Conservation (phyloP, 345 rosid species). For the Moringa oleifera region DNA sequence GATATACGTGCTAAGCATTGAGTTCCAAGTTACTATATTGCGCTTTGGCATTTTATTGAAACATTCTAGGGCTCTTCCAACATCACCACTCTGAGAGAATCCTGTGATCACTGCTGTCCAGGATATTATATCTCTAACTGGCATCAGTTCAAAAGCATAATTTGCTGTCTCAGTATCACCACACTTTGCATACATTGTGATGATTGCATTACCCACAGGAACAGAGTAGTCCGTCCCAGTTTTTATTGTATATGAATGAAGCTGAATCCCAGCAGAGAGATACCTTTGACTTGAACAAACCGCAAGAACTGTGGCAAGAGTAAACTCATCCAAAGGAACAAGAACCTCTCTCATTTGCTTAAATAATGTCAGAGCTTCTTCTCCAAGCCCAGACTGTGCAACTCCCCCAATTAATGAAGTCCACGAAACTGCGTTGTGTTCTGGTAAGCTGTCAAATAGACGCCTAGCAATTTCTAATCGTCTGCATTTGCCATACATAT, state of each 20-base stretch:
- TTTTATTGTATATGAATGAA: conserved; percentile 18
- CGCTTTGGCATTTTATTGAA: conserved; percentile 18
- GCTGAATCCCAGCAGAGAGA: conserved; percentile 17
- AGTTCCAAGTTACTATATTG: conserved; percentile 20
- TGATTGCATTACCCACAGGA: conserved; percentile 16
- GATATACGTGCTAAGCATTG: conserved; percentile 17
- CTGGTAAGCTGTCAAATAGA: conserved; percentile 12
- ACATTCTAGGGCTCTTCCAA: conserved; percentile 15
- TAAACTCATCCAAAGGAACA: conserved; percentile 24
- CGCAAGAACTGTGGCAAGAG: conserved; percentile 16
- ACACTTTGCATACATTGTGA: conserved; percentile 8
- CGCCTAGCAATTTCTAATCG: conserved; percentile 14
- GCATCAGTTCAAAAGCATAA: conserved; percentile 19
- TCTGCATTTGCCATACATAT: conserved; percentile 24
- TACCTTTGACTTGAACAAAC: conserved; percentile 16
- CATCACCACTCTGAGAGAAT: conserved; percentile 19
- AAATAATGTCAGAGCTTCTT: conserved; percentile 19
- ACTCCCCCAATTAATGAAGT: conserved; percentile 21
- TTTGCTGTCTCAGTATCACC: conserved; percentile 9
- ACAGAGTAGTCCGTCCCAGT: conserved; percentile 16
- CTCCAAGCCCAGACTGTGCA: conserved; percentile 18
- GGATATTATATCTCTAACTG: conserved; percentile 18
- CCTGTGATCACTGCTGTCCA: conserved; percentile 22
- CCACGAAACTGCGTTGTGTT: conserved; percentile 22
- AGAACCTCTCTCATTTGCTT: conserved; percentile 22